Conservation (phyloP, 1,139 yeast species). For the Kodamaea derodonti region DNA sequence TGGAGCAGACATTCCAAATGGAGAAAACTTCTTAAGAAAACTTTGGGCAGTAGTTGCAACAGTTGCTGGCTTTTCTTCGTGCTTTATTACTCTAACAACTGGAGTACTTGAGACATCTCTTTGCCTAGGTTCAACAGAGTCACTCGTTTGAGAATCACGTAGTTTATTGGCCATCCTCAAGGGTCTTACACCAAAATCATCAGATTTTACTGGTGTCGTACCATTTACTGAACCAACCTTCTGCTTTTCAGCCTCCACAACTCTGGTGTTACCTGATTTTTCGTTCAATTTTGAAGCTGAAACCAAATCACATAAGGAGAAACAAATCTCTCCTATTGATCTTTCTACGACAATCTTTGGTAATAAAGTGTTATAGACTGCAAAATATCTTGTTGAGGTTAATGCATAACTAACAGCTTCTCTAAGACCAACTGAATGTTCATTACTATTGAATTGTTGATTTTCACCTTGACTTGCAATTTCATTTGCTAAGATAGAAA, state of each 20-base stretch:
- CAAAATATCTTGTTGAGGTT: constrained; percentile 75
- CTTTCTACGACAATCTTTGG: constrained; percentile 76
- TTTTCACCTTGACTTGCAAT: constrained; percentile 44
- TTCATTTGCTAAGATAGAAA: constrained; percentile 48
- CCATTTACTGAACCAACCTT: not conserved
- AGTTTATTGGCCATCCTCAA: constrained; percentile 50
- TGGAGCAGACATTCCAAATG: constrained; percentile 8
- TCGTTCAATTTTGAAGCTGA: constrained; percentile 49
- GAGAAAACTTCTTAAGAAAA: constrained; percentile 14
- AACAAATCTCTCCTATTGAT: constrained; percentile 72
- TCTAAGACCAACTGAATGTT: constrained; percentile 44
- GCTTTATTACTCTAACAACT: not conserved
- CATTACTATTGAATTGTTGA: constrained; percentile 31
- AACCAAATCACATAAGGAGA: constrained; percentile 69
- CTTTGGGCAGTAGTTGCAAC: constrained; percentile 9
- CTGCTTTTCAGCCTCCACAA: constrained; percentile 4
- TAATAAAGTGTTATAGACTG: constrained; percentile 56
- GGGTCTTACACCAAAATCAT: constrained; percentile 50
- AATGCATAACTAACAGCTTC: constrained; percentile 75
- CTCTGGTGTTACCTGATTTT: constrained; percentile 15
- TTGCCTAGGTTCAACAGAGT: not conserved
- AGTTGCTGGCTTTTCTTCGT: not conserved
- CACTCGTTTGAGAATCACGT: not conserved
- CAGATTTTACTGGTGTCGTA: constrained; percentile 3
- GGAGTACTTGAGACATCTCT: constrained; percentile 1